Percentiles rank a stretch among this genome's conserved stretches.
These are phyloP conservation scores for Aquilaria malaccensis DNA, from an alignment of 345 rosid genomes.

Conservation along the genomic window DNA sequence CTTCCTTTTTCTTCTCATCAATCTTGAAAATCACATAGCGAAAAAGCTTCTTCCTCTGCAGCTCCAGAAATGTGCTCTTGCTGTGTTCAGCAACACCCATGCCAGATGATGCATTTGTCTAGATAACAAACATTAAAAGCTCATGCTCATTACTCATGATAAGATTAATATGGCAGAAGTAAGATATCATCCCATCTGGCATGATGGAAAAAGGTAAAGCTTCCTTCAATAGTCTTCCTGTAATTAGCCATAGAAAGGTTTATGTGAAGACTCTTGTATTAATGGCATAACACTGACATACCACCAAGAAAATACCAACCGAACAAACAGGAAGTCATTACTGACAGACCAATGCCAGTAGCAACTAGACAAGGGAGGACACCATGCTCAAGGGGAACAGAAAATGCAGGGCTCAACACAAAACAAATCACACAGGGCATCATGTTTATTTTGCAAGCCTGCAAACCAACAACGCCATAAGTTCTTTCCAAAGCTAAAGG, in stretches of 20 bases:
- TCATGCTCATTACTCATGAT: not conserved
- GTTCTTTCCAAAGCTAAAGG: no score
- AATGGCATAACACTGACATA: not conserved
- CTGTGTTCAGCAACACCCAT: slow-evolving; percentile 74
- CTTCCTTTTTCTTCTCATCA: slow-evolving; percentile 57
- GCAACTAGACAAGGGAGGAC: not conserved
- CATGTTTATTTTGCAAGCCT: no score
- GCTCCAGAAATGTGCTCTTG: slow-evolving; percentile 50
- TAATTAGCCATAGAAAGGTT: no score
- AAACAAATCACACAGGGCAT: no score
- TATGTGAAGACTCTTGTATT: not conserved
- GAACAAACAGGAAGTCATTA: not conserved
- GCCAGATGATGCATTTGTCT: slow-evolving; percentile 76
- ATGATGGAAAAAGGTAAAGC: not conserved
- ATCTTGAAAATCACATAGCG: slow-evolving; percentile 64
- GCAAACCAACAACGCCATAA: no score
- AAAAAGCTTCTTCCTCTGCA: slow-evolving; percentile 62
- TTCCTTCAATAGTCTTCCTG: not conserved
- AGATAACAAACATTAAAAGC: slow-evolving; percentile 8
- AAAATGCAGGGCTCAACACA: no score
- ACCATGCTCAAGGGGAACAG: no score
- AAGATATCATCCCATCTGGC: not conserved
- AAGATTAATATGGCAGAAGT: not conserved
- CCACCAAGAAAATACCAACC: not conserved
- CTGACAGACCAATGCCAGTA: not conserved